Percentiles rank a stretch among this genome's conserved stretches.
Conservation (phyloP, 352 stramenopile species). For the Phytophthora palmivora region DNA sequence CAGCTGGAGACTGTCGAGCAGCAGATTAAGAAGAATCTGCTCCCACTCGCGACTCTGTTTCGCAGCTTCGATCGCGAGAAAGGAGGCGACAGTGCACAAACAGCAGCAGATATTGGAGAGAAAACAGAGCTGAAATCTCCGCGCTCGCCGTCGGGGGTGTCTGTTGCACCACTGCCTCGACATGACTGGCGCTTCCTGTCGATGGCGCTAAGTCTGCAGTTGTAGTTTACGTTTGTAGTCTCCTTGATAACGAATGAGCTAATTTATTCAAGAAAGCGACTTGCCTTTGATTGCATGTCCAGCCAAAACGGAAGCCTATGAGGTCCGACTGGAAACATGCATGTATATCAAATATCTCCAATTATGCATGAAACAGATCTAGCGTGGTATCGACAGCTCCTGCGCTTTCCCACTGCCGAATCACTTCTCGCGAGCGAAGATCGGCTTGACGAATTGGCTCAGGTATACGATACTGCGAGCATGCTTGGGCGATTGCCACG, state of each 20-base stretch:
- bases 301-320: slow-evolving; percentile 20
- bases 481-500: slow-evolving; percentile 61
- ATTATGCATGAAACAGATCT: slow-evolving; percentile 43
- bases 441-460: slow-evolving; percentile 90
- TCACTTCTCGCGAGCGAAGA: slow-evolving; percentile 76
- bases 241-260: slow-evolving; percentile 19
- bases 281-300: slow-evolving; percentile 4
- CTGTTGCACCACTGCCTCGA: slow-evolving; percentile 8
- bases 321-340: slow-evolving; percentile 12
- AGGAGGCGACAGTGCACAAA: background rate
- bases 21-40: slow-evolving; percentile 45
- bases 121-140: slow-evolving; percentile 38
- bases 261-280: slow-evolving; percentile 39
- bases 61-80: slow-evolving; percentile 39
- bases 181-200: slow-evolving; percentile 47
- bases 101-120: background rate
- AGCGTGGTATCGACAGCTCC: slow-evolving; percentile 61
- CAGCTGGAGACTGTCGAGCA: slow-evolving; percentile 43
- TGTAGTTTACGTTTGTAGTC: slow-evolving; percentile 31
- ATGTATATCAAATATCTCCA: background rate
- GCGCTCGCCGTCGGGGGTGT: slow-evolving; percentile 36
- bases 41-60: slow-evolving; percentile 44
- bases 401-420: slow-evolving; percentile 68
- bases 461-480: slow-evolving; percentile 73
- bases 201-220: slow-evolving; percentile 46